phyloP scores from a whole-genome alignment of 1,284 basidiomycete species.

The Apiotrichum gracile region DNA sequence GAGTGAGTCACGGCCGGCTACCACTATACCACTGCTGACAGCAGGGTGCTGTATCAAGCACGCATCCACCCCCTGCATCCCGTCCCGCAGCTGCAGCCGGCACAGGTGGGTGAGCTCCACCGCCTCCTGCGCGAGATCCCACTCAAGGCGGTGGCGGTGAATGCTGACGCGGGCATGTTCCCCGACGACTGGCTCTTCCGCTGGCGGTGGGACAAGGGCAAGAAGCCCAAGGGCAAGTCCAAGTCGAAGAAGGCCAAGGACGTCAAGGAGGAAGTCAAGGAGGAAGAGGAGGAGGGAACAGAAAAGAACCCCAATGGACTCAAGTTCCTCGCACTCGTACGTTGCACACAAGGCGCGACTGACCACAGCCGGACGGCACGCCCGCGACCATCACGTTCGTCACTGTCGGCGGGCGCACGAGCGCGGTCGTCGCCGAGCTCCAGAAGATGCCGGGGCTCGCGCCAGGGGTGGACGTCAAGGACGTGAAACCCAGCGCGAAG shows the following conservation, averaged over 20 bases:
- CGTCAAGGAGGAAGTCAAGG: conserved; percentile 5
- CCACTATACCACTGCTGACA: too few species aligned
- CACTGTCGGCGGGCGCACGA: conserved; percentile 74
- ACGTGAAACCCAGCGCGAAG: conserved; percentile 6
- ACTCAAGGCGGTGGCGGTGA: conserved; percentile 59
- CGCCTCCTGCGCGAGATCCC: conserved; percentile 58
- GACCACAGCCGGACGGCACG: conserved; percentile 59
- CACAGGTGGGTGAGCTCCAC: conserved; percentile 56
- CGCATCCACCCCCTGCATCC: conserved; percentile 69
- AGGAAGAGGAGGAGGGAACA: conserved; percentile 11
- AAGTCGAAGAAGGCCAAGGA: conserved; percentile 8
- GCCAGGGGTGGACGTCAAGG: too few species aligned
- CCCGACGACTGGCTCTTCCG: conserved; percentile 53
- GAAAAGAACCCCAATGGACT: conserved; percentile 25
- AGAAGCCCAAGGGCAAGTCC: conserved; percentile 38
- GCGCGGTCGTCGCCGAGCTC: conserved; percentile 64
- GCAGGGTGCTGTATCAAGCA: conserved; percentile 71
- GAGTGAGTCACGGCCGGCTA: too few species aligned
- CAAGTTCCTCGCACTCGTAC: conserved; percentile 54
- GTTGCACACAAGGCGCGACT: conserved; percentile 20
- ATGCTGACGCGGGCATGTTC: conserved; percentile 67
- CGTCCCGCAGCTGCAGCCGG: conserved; percentile 55
- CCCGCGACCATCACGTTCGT: conserved; percentile 69
- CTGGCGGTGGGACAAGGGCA: conserved; percentile 62
- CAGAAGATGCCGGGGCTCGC: conserved; percentile 51